Base-by-base conservation (phyloP, 2,329 filamentous ascomycete genomes). In the Aureobasidium sp. region DNA sequence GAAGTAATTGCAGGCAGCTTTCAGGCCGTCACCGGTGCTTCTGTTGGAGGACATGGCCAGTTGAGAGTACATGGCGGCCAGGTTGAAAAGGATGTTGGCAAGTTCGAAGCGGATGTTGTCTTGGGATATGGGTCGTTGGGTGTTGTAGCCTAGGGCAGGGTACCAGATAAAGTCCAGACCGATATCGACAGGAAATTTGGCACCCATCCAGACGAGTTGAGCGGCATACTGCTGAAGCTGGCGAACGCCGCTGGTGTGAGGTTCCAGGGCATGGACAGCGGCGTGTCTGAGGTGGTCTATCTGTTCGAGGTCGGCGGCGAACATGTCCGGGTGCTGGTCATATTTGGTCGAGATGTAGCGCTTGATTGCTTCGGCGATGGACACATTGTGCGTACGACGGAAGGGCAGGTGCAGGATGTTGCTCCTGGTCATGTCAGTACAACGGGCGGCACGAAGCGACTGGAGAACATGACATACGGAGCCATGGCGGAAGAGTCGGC, bases 261-360 rank as follows among this genome's bases (percentile, higher is more conserved):
- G 85, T 71, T 99, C 94, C 62, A 88, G 84, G 2, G 94, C 88
- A 72, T 91, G 90, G 60, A 96, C 81, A n/a, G 94, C 94, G 71
- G 95, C 89, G 64, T 83, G 83, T 5, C 94, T 86, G 61, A 97
- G 78, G 51, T 84, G 79, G 71, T 97, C 91, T 69, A 99, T 91
- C 65, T 88, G 83, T 70, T 92, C 85, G 61, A 96, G 84, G 76
- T 99, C 94, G 65, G 89, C 83, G 64, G 85, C 84, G 75, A 99
- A 99, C 87, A 96, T 95, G 74, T 96, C 91, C 35, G 94, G 93
- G 71, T 96, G 93, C 73, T 99, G 94, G 74, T 97, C 93, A 86
- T 97, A 97, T 81, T 97, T 96, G 74, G 85, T 87, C 63, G 91
- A 95, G 70, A 99, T 97, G 78, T 99, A 97, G 72, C 94, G 87